phyloP scores from a whole-genome alignment of 208 protist species.

The Trichomonas tenax region DNA sequence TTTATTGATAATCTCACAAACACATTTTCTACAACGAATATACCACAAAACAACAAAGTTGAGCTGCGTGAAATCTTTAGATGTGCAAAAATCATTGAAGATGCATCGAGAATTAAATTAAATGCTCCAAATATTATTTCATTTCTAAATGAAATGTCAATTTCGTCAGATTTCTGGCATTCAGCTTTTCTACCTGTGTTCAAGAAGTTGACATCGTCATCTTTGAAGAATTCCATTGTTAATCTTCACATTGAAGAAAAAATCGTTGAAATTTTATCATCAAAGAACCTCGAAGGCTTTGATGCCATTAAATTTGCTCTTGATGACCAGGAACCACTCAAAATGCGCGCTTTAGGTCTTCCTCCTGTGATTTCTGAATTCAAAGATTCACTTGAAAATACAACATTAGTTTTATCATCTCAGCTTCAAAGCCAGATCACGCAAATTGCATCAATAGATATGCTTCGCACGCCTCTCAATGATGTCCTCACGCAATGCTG shows the following conservation, averaged over 20 bases:
- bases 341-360: background rate
- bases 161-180: background rate
- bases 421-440: background rate
- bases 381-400: background rate
- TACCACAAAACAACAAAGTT: background rate
- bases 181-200: background rate
- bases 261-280: background rate
- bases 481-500: background rate
- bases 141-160: background rate
- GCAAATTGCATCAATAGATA: background rate
- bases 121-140: background rate
- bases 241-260: background rate
- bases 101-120: background rate
- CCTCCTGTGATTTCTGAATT: background rate
- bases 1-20: background rate
- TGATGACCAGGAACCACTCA: background rate
- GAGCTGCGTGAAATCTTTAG: background rate
- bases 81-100: background rate
- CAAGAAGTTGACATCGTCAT: background rate
- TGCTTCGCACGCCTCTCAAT: background rate
- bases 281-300: background rate
- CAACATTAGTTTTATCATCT: background rate
- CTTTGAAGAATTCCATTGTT: background rate
- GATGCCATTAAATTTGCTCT: background rate
- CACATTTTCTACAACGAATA: background rate